Evolutionary conservation across 768 basidiomycete species (phyloP), one percentile per base, ranked within the genome.

Genomic region (Steccherinum ochraceum): DNA sequence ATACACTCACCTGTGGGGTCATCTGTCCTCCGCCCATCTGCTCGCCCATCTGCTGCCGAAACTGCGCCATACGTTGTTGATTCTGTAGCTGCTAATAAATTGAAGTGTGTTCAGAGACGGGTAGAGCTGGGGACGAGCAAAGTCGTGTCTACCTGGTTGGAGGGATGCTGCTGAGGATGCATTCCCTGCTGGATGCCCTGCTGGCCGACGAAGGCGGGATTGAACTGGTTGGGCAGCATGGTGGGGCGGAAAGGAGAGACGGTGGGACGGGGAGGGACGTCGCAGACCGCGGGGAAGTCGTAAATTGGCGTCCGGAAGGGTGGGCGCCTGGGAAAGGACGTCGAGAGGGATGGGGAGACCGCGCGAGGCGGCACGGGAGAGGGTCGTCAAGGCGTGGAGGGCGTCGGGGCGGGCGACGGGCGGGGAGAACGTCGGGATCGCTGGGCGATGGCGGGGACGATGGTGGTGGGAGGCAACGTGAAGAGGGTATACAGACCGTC

Each of bases 161-260:
- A 48, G 18, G 45, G 48, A 16, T 41, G 72, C 47, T 75, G 77
- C 26, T 71, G 75, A 25, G 63, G 64, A 53, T 77, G 73, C 52
- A 74, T 73, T 45, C 69, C 67, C 55, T 72, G 70, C 54, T 71
- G 68, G 48, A 72, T 67, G 43, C 69, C 72, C 27, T 68, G 67
- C 47, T 76, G 77, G 55, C 72, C 70, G 25, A 72, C 68, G 58
- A 77, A 64, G 52, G 56, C 67, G 50, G 70, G 65, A 52, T 69
- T 71, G 66, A 80, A 77, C 65, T 68, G 73, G 58, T 63, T 66
- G 52, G 78, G 66, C 42, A 79, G 67, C 76, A 84, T 79, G 58
- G 18, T 35, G 35, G 27, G 35, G 39, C 24, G 3, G 21, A 7
- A 26, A 30, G 45, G 40, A n/a, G n/a, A n/a, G n/a, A n/a, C 27